These are phyloP conservation scores for Cercospora sp. DNA, from an alignment of 2,329 filamentous ascomycete genomes.

Conservation along the genomic window DNA sequence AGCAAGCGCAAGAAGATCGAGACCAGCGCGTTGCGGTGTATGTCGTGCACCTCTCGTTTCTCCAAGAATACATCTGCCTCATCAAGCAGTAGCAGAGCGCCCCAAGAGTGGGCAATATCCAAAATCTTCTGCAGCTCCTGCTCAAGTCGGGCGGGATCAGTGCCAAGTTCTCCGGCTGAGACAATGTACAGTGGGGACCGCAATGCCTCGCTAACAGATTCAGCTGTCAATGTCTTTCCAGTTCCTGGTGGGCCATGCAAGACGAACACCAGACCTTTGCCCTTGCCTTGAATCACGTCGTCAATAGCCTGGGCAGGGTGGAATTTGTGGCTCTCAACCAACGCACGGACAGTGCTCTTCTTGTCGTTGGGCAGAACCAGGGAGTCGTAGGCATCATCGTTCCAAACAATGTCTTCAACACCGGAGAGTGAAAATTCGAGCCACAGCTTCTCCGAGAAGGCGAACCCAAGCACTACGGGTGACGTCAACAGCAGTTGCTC, in stretches of 20 bases:
- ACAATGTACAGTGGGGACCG: slow-evolving; percentile 82
- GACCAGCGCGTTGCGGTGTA: slow-evolving; percentile 81
- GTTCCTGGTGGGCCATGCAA: slow-evolving; percentile 84
- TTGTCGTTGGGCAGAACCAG: slow-evolving; percentile 68
- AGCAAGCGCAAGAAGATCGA: slow-evolving; percentile 83
- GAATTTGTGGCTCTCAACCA: slow-evolving; percentile 82
- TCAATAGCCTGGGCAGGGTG: slow-evolving; percentile 80
- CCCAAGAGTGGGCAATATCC: slow-evolving; percentile 83
- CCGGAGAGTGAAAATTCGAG: slow-evolving; percentile 81
- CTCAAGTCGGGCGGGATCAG: slow-evolving; percentile 72
- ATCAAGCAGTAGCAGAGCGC: slow-evolving; percentile 79
- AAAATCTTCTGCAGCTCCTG: slow-evolving; percentile 78
- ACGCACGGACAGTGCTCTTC: slow-evolving; percentile 69
- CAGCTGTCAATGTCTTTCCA: slow-evolving; percentile 84
- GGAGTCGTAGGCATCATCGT: slow-evolving; percentile 77
- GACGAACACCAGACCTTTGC: slow-evolving; percentile 78
- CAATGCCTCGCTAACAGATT: slow-evolving; percentile 80
- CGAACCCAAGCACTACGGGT: slow-evolving; percentile 81
- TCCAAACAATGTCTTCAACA: slow-evolving; percentile 80
- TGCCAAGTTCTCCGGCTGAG: slow-evolving; percentile 78
- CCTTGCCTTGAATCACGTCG: slow-evolving; percentile 71
- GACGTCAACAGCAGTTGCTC: slow-evolving; percentile 84
- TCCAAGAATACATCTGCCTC: slow-evolving; percentile 85
- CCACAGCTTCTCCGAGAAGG: slow-evolving; percentile 87
- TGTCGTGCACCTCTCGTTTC: slow-evolving; percentile 77